Evolutionary conservation across 2,329 filamentous ascomycete genomes (phyloP), one percentile per base, ranked within the genome.

Genomic region (Sporothrix humicola): DNA sequence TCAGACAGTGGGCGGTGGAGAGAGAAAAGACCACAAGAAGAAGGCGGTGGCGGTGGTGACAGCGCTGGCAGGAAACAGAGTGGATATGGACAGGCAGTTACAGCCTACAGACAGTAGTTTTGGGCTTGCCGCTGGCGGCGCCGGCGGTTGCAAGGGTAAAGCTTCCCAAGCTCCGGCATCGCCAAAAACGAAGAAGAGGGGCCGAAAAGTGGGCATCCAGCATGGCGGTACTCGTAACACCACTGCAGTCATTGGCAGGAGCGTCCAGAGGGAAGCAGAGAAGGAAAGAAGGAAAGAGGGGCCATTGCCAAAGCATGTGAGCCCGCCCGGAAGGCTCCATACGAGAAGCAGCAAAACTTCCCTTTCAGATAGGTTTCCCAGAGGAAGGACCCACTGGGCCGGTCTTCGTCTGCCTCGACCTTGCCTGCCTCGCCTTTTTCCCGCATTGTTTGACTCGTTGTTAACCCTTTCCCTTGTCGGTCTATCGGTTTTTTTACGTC

Each of bases 81-180:
- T 17, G n/a, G 13, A 17, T 56, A 23, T 37, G 31, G 31, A n/a
- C n/a, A 23, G 52, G n/a, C 9, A 23, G 52, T 7, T 52, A 37
- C 31, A 37, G 23, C 31, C 31, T 37, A 37, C 31, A 37, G 31
- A 7, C 7, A 37, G 31, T 23, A 56, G 52, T 63, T 17, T 17
- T 37, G 42, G 37, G 17, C 63, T 37, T 63, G 37, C 37, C 63
- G 63, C 20, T 52, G 46, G 63, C 23, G 61, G 65, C 65, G 65
- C 20, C 23, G 44, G 65, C 44, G 65, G 65, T 50, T 66, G 12
- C 63, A 31, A 50, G 20, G 44, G 15, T 12, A 37, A 44, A 70
- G 50, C 31, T 70, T 37, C 31, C 15, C 50, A 52, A 63, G 56
- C 69, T 71, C 69, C 69, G 69, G 56, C 69, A 71, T 71, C 69